Conservation (phyloP, 192 early-diverging fungal genomes). For the Linnemannia hyalina region DNA sequence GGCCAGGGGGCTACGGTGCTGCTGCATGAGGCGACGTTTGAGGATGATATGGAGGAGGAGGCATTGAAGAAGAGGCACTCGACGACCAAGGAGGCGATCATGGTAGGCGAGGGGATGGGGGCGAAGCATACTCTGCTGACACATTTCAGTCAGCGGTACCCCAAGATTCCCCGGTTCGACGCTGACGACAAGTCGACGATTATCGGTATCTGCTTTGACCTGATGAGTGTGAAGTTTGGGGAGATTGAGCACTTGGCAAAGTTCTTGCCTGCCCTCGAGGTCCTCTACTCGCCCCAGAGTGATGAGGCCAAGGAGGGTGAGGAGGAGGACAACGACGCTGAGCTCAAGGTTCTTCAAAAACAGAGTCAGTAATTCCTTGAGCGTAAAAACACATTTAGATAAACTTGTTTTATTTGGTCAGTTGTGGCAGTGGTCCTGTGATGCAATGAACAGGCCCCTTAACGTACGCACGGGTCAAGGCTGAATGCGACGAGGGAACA, state of each 20-base stretch:
- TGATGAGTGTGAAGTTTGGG: conserved; percentile 73
- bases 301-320: conserved; percentile 59
- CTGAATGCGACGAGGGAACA: background rate
- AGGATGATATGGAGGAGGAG: conserved; percentile 76
- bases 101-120: conserved; percentile 87
- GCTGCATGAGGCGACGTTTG: conserved; percentile 94
- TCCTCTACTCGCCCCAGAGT: conserved; percentile 63
- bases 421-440: background rate
- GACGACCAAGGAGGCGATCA: conserved; percentile 89
- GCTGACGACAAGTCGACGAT: conserved; percentile 51
- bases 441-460: background rate
- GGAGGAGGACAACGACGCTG: conserved; percentile 30
- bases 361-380: background rate
- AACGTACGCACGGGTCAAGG: background rate
- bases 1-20: conserved; percentile 82
- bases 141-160: conserved; percentile 97
- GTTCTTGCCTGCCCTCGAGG: conserved; percentile 66
- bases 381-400: background rate
- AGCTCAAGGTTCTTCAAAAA: conserved; percentile 15
- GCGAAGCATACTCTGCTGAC: conserved; percentile 89
- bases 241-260: conserved; percentile 65
- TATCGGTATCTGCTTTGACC: conserved; percentile 83
- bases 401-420: background rate
- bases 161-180: conserved; percentile 78
- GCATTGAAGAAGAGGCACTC: conserved; percentile 87